Base-by-base conservation (phyloP, 176 grass and related monocot genomes). In the Ensete glaucum region DNA sequence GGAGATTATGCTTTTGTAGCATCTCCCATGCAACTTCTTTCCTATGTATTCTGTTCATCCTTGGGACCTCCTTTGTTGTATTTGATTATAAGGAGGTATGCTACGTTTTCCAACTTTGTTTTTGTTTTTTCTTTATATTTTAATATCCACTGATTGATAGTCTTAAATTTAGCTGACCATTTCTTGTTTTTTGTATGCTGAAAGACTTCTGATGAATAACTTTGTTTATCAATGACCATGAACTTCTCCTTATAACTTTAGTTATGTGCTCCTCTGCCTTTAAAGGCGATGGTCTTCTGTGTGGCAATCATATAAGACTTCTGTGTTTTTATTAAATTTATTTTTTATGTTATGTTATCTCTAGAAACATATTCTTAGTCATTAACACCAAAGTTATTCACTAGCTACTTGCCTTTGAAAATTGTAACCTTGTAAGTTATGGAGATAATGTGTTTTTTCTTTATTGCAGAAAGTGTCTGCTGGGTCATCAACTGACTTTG, bases 401-500 rank as follows among this genome's bases (percentile, higher is more conserved):
- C 34, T 43, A 43, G 5, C 34, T 43, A 43, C 34, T 43, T 43
- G 34, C 34, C 34, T 43, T 6, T 43, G 34, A 6, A 43, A 43
- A 43, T 43, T 43, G 34, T 43, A 43, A 43, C 6, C 4, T 43
- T 43, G 34, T 43, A 43, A 43, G 4, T 43, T 43, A 43, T 43
- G 17, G n/a, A n/a, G 8, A 20, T 60, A 4, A 73, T 73, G 22
- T 56, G 2, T 20, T 20, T 52, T 50, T 52, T 26, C 15, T 10
- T 65, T 43, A 43, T 77, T 54, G 29, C 62, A 77, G 75, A 77
- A 77, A 77, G 23, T 65, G 14, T 13, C 49, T 12, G 53, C 25
- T 2, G 27, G 16, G 49, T 6, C 58, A 64, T 9, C 27, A 64
- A 2, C 74, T 62, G 11, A 19, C 34, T 51, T 50, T 76, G 29